Conservation (phyloP, 2,329 filamentous ascomycete species). For the Zelopaecilomyces penicillatus region DNA sequence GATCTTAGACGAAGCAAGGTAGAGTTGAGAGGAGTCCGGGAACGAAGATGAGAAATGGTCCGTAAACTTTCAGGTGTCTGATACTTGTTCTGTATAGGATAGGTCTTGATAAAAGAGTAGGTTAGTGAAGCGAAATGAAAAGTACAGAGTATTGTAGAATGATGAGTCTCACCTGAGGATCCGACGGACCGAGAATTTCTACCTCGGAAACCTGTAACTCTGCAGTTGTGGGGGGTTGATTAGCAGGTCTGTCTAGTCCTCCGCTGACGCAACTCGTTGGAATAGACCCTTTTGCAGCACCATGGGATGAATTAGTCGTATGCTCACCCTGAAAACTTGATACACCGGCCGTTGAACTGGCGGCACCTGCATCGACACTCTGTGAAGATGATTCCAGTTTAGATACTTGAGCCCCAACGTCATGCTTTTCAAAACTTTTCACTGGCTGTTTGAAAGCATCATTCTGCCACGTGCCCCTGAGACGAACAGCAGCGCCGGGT, state of each 20-base stretch:
- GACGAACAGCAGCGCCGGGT: conserved; percentile 69
- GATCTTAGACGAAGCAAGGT: conserved; percentile 77
- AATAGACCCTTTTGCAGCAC: neutral
- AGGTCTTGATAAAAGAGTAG: conserved; percentile 49
- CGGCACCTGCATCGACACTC: no score
- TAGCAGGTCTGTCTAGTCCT: neutral
- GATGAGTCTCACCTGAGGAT: conserved; percentile 59
- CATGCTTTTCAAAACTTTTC: neutral
- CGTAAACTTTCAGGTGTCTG: conserved; percentile 84
- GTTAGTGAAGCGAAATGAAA: conserved; percentile 6
- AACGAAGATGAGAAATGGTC: conserved; percentile 76
- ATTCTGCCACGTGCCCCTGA: conserved; percentile 65
- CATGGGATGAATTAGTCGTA: neutral
- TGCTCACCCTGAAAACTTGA: neutral
- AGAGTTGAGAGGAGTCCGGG: conserved; percentile 73
- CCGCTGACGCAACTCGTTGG: neutral
- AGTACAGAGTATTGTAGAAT: neutral
- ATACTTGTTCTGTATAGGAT: conserved; percentile 94
- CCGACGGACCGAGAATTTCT: conserved; percentile 64
- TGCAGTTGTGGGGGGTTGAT: conserved; percentile 12
- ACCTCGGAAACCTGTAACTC: conserved; percentile 71
- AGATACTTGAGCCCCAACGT: neutral
- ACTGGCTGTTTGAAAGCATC: conserved; percentile 6
- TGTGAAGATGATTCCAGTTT: neutral
- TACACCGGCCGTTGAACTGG: neutral